Evolutionary conservation across 257 asterid species (phyloP).

Genomic region (Ajuga chamaepitys): DNA sequence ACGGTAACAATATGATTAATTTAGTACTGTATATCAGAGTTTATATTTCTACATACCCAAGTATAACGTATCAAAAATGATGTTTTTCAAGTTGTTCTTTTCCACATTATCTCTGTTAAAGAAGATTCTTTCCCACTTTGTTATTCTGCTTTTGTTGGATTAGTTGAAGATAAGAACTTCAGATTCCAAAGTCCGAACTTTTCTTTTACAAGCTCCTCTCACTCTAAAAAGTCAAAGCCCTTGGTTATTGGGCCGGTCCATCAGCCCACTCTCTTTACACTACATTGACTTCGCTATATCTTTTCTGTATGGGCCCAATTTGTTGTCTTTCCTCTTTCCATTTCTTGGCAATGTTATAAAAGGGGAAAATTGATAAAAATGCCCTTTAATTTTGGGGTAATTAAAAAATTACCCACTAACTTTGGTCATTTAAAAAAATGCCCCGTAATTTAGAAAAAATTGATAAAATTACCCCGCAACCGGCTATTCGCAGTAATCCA

Average conservation of each 20-base stretch:
- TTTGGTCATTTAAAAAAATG: too few relatives aligned
- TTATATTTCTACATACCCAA: neutral
- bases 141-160: neutral
- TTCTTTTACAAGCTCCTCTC: neutral
- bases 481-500: too few relatives aligned
- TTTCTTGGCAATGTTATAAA: too few relatives aligned
- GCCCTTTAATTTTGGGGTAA: too few relatives aligned
- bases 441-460: too few relatives aligned
- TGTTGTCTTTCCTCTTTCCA: too few relatives aligned
- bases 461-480: too few relatives aligned
- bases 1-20: too few relatives aligned
- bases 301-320: neutral
- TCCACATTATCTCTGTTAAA: neutral
- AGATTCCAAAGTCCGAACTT: slow-evolving; percentile 16
- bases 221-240: neutral
- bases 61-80: neutral
- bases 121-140: neutral
- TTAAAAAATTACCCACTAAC: too few relatives aligned
- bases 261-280: neutral
- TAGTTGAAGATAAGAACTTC: neutral
- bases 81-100: too few relatives aligned
- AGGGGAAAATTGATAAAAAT: too few relatives aligned
- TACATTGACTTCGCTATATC: neutral
- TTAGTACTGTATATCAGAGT: too few relatives aligned
- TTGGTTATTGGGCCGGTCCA: neutral